Evolutionary conservation across 148 eudicot genomes (phyloP), one percentile per base, ranked within the genome.

Genomic region (Pharnaceum exiguum): DNA sequence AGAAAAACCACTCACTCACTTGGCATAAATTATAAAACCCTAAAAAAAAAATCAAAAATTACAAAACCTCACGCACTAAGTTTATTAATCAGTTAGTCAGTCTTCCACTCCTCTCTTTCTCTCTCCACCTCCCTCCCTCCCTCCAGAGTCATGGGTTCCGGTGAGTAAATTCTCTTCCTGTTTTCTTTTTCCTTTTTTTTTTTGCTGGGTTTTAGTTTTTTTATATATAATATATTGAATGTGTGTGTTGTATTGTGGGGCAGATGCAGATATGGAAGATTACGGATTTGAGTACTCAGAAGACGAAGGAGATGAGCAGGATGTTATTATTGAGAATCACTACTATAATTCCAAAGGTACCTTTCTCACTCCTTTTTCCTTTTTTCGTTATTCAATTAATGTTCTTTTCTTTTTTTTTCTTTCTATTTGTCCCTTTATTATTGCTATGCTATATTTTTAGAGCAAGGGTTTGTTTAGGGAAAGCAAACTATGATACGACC

Each of bases 211-310:
- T 46, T 43, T 17, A 4, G 7, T 21, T 36, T 19, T 13, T 27
- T 27, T n/a, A 17, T 5, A 24, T 44, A 11, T 7, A 1, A 12
- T 18, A 10, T 26, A 2, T 8, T 40, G n/a, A 2, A 35, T 13
- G 4, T 27, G 46, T 46, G 25, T 24, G n/a, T 23, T 59, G 10
- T 36, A 11, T 45, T n/a, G n/a, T n/a, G n/a, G n/a, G 8, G 62
- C 69, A 90, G 98, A 91, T 74, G 96, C 96, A 55, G 98, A 91
- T 77, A 91, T 91, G 96, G 98, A 91, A 58, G 98, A 91, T 53
- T 91, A 91, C 63, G 98, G 98, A 51, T 91, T 91, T 33, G 98
- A 87, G 66, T 88, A 88, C 70, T 91, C 98, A 2, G 98, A 91
- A 21, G 98, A 91, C 36, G 98, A 91, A 56, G 90, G 76, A 24